Evolutionary conservation across 495 filamentous ascomycete species (phyloP), one percentile per base, ranked within the genome.

Genomic region (Penicillium egyptiacum): DNA sequence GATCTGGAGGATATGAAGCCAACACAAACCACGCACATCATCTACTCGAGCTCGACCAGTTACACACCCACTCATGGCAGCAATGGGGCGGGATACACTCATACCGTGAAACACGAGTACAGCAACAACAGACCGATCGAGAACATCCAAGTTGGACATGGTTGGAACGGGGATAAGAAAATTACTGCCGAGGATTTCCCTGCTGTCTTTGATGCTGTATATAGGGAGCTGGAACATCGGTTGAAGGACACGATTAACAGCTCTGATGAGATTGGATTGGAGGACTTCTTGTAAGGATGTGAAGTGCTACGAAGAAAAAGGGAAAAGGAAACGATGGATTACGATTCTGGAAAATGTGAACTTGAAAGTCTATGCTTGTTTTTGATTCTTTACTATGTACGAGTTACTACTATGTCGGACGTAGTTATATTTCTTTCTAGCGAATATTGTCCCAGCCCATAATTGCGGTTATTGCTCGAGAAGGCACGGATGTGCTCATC

Each of bases 221-320:
- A 66, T 17, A 47, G 46, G 8, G 23, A 46, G 8, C 22, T 75
- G 23, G 55, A 56, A 42, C 41, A 62, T 50, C 57, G 61, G 31
- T 50, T 74, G 12, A 60, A 55, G 2, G 52, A 70, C 45, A 43
- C 52, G 42, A n/a, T 71, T 25, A 57, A 74, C 58, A 70, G 70
- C 28, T 69, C 66, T 22, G 74, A 77, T 55, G 74, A 77, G 60
- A 16, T 67, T 45, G 59, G 54, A 8, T 44, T 75, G 51, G 25
- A 54, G 19, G 20, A 12, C 0, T 55, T 47, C 41, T 4, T 47
- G 6, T 16, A 22, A 42, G 10, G 30, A 28, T 39, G 31, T 26
- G 9, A 16, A 9, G 23, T 3, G 3, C 37, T 10, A 25, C 4
- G 19, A 37, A 23, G n/a, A 3, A 28, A 5, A 37, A 28, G 23